Conservation (phyloP, 2,329 filamentous ascomycete species). For the Ophiostoma himal-ulmi region DNA sequence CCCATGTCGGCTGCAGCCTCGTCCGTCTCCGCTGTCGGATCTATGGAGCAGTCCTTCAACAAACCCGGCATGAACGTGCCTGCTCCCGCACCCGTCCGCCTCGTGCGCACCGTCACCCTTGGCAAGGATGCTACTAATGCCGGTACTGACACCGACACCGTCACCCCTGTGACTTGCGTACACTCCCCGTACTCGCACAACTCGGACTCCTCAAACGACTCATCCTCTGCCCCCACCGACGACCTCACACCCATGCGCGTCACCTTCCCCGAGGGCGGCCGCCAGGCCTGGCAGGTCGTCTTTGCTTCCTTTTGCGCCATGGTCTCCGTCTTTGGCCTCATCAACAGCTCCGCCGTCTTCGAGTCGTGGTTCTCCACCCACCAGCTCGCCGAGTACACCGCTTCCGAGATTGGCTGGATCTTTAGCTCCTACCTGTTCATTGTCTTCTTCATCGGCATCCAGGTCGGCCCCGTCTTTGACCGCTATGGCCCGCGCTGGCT, state of each 20-base stretch:
- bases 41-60: slow-evolving; percentile 15
- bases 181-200: slow-evolving; percentile 9
- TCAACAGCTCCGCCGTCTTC: slow-evolving; percentile 71
- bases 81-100: slow-evolving; percentile 18
- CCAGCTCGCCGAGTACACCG: slow-evolving; percentile 61
- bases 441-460: slow-evolving; percentile 74
- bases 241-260: slow-evolving; percentile 22
- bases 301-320: slow-evolving; percentile 70
- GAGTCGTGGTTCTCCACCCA: slow-evolving; percentile 69
- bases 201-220: slow-evolving; percentile 5
- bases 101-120: slow-evolving; percentile 19
- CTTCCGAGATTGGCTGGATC: slow-evolving; percentile 76
- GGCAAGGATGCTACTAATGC: neutral
- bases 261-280: slow-evolving; percentile 69
- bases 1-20: slow-evolving; percentile 20
- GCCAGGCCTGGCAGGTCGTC: slow-evolving; percentile 67
- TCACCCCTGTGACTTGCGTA: neutral
- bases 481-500: slow-evolving; percentile 63
- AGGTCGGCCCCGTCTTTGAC: slow-evolving; percentile 79
- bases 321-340: slow-evolving; percentile 63
- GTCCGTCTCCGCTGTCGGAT: slow-evolving; percentile 21
- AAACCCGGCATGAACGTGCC: neutral
- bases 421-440: slow-evolving; percentile 77
- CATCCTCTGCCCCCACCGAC: slow-evolving; percentile 10
- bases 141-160: neutral